A percentile compares a stretch with the other conserved stretches of the same genome.
phyloP scores from a whole-genome alignment of 805 yeast genomes.

The Pichia pseudocactophila region DNA sequence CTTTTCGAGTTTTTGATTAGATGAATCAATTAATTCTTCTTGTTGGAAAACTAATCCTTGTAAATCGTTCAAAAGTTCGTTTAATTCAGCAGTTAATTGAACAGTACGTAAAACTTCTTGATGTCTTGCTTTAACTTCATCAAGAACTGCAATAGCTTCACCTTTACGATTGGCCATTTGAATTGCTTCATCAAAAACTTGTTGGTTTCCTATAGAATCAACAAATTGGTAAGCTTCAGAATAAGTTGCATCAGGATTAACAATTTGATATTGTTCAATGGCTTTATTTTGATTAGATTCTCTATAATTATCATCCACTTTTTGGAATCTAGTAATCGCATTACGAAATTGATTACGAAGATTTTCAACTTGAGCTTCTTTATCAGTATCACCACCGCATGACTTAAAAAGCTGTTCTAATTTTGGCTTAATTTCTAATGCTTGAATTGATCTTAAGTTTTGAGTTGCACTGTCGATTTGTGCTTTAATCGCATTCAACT shows the following conservation, averaged over 20 bases:
- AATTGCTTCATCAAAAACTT: constrained; percentile 89
- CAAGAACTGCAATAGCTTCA: constrained; percentile 89
- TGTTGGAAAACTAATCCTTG: constrained; percentile 94
- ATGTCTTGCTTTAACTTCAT: constrained; percentile 94
- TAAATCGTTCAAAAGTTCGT: constrained; percentile 92
- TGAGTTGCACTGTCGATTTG: constrained; percentile 70
- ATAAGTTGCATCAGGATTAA: constrained; percentile 76
- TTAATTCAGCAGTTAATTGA: constrained; percentile 90
- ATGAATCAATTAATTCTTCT: constrained; percentile 75
- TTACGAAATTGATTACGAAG: constrained; percentile 77
- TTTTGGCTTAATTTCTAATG: constrained; percentile 54
- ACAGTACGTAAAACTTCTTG: constrained; percentile 91
- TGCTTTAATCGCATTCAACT: constrained; percentile 57
- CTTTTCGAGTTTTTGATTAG: constrained; percentile 67
- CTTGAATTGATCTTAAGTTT: constrained; percentile 74
- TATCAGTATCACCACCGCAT: constrained; percentile 66
- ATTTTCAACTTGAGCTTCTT: constrained; percentile 84
- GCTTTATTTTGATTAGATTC: constrained; percentile 82
- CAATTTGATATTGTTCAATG: constrained; percentile 85
- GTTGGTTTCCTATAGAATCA: constrained; percentile 77
- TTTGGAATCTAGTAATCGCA: constrained; percentile 78
- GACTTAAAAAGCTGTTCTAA: constrained; percentile 69
- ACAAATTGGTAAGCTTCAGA: constrained; percentile 79
- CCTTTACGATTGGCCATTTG: constrained; percentile 82
- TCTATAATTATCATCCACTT: constrained; percentile 78